phyloP scores from a whole-genome alignment of 2,329 filamentous ascomycete species.

The Spiromastix sp. region DNA sequence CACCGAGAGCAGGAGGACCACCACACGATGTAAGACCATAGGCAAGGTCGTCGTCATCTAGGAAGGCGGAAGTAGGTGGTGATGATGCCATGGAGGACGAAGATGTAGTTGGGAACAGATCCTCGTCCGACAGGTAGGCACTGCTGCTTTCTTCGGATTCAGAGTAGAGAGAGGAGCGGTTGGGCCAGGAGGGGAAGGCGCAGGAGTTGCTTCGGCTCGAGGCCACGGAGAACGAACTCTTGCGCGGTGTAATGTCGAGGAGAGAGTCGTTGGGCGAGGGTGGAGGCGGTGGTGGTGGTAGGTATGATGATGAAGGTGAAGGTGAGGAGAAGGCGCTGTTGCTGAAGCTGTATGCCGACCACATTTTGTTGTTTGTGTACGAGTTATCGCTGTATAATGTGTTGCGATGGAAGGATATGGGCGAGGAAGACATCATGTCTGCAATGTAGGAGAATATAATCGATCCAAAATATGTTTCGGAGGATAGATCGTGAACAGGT shows the following conservation, averaged over 20 bases:
- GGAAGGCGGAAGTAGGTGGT: too few species aligned
- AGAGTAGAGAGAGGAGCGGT: conserved; percentile 27
- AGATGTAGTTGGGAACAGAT: conserved; percentile 27
- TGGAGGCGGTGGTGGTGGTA: conserved; percentile 27
- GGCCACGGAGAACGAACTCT: conserved; percentile 30
- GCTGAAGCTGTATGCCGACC: conserved; percentile 20
- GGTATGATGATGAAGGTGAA: conserved; percentile 20
- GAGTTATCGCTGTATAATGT: neutral
- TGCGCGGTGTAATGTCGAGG: conserved; percentile 32
- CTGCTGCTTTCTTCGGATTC: conserved; percentile 24
- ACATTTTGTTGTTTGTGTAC: conserved; percentile 10
- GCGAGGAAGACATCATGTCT: neutral
- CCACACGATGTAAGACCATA: too few species aligned
- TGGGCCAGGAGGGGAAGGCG: conserved; percentile 36
- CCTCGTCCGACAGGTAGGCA: conserved; percentile 34
- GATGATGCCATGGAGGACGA: conserved; percentile 13
- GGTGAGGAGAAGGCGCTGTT: conserved; percentile 16
- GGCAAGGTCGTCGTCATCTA: conserved; percentile 1
- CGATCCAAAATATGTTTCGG: too few species aligned
- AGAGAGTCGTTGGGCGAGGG: conserved; percentile 28
- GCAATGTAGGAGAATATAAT: too few species aligned
- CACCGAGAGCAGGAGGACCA: conserved; percentile 11
- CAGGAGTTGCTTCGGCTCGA: conserved; percentile 30
- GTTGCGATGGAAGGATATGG: neutral
- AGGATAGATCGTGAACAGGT: neutral